Evolutionary conservation across 768 basidiomycete genomes (phyloP), one percentile per base, ranked within the genome.

Genomic region (Amanita rimosa): DNA sequence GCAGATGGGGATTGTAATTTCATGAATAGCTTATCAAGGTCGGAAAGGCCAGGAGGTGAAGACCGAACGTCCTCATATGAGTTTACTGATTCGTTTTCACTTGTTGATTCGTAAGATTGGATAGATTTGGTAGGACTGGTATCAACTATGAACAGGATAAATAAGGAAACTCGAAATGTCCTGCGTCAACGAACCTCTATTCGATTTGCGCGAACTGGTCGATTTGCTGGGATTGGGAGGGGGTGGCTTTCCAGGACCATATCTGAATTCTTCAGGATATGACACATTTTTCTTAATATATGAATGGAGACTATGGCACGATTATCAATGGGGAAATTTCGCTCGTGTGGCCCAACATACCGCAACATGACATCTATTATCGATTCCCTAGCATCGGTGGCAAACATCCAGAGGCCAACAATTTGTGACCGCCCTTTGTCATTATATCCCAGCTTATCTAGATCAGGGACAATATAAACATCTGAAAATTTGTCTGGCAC

Each of bases 321-420:
- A 38, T 31, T 55, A 38, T 34, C 33, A 24, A 40, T 24, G n/a
- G 2, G 3, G 16, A 31, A 13, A 29, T 22, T 19, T 58, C 47
- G 16, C 36, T 48, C 44, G 13, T 35, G n/a, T 29, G n/a, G 64
- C 71, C 44, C 53, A 10, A 46, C 38, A 22, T 33, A 82, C 84
- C 83, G 74, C 58, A 73, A 66, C 67, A 88, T 75, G 40, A 85
- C 83, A 49, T 84, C 78, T 44, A 76, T 74, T 66, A 90, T 71
- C 19, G 81, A 76, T 60, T 87, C 85, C 35, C 85, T 73, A 16
- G 79, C 74, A 41, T 81, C 80, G 6, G 78, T 77, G 6, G 79
- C 71, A 57, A 79, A 78, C 63, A 81, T 83, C 88, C 87, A 91
- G 8, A 90, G 64, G 13, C 85, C 84, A 50, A 86, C 73, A 1